Base-by-base conservation (phyloP, 2,329 filamentous ascomycete species). In the Neopestalotiopsis sp. region DNA sequence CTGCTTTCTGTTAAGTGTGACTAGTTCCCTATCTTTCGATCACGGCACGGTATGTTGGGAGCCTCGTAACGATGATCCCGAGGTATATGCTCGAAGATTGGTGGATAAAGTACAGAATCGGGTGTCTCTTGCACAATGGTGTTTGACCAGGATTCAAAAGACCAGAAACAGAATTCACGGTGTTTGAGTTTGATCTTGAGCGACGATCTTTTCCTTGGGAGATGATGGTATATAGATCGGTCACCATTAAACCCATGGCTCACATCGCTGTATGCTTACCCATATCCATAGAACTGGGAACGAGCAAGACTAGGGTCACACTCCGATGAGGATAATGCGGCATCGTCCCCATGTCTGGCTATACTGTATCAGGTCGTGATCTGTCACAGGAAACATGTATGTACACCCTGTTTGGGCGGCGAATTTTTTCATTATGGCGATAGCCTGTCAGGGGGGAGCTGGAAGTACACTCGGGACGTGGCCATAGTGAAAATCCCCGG, bases 241-340 rank as follows among this genome's bases (percentile, higher is more conserved):
- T 20, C 9, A 14, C 24, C 32, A 20, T 45, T 57, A 57, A 34
- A 34, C 59, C 59, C 49, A 42, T 56, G 63, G 14, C 32, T 49
- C n/a, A 30, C 63, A 49, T 34, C 30, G n/a, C 12, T 66, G 63
- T 66, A 57, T 66, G 32, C 59, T 34, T 40, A 38, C 52, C 30
- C 24, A 24, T 65, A 34, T 66, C 63, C 63, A 66, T 42, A 66
- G 32, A 66, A 34, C 49, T 49, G 63, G 63, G 24, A 34, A 56
- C 13, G 20, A n/a, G 42, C 30, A 38, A 62, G 42, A 24, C 28
- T n/a, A 28, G 42, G 42, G 32, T 57, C 42, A 49, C 49, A 57
- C 63, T 56, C n/a, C 24, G 30, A 4, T 38, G 63, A 57, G n/a
- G 17, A 9, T 45, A 40, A 49, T 65, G 13, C 38, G 60, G 14